Conservation (phyloP, 345 rosid genomes). For the Gossypium longicalyx region DNA sequence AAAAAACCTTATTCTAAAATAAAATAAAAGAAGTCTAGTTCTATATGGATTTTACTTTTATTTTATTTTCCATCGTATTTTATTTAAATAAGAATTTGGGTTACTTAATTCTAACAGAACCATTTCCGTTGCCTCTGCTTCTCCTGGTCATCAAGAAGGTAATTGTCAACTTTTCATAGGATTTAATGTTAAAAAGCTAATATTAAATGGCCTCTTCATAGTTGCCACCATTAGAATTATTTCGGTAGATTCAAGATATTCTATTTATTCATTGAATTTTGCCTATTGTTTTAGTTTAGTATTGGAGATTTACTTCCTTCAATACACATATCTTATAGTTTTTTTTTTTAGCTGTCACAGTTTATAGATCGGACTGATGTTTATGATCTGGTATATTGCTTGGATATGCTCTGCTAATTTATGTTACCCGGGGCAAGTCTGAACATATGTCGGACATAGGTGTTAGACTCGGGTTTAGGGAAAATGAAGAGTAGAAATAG, state of each 20-base stretch:
- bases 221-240: not conserved
- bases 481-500: too few relatives aligned
- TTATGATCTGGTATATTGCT: not conserved
- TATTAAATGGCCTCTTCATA: not conserved
- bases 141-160: conserved; percentile 87
- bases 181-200: not conserved
- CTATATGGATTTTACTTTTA: too few relatives aligned
- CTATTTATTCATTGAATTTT: not conserved
- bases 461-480: too few relatives aligned
- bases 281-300: not conserved
- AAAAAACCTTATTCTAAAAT: too few relatives aligned
- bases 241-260: not conserved
- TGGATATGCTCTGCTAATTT: not conserved
- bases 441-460: too few relatives aligned
- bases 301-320: not conserved
- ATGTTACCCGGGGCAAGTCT: too few relatives aligned
- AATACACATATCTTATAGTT: not conserved
- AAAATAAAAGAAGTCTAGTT: too few relatives aligned
- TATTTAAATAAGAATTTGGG: too few relatives aligned
- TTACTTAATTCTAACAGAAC: too few relatives aligned
- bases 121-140: conserved; percentile 74
- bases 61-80: too few relatives aligned
- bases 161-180: conserved; percentile 2
- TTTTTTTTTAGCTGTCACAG: too few relatives aligned
- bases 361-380: not conserved